Conservation (phyloP, 2,329 filamentous ascomycete species). For the Ceratocystis alfenasii region DNA sequence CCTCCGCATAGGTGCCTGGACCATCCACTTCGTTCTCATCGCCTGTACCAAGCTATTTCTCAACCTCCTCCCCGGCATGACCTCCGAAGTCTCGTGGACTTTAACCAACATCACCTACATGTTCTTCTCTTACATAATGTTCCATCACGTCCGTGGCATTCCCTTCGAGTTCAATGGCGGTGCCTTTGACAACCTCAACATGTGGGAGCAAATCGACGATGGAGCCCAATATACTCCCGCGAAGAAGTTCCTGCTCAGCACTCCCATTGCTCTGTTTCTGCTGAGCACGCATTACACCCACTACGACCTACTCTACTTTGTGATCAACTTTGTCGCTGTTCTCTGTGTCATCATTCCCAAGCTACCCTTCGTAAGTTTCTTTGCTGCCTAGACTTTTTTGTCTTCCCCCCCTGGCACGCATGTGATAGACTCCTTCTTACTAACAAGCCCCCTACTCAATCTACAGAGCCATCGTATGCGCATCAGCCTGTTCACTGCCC, state of each 20-base stretch:
- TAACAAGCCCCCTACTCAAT: conserved; percentile 20
- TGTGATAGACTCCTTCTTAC: background rate
- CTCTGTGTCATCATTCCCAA: conserved; percentile 92
- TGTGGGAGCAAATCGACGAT: conserved; percentile 99
- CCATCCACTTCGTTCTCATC: conserved; percentile 91
- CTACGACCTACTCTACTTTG: conserved; percentile 93
- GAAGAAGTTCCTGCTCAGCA: conserved; percentile 93
- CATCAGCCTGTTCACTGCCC: conserved; percentile 60
- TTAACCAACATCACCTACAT: conserved; percentile 98
- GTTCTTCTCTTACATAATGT: conserved; percentile 98
- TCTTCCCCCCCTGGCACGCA: background rate
- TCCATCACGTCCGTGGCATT: conserved; percentile 94
- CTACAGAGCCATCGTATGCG: conserved; percentile 65
- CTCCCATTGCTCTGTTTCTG: conserved; percentile 87
- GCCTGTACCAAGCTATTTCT: conserved; percentile 87
- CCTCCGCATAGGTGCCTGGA: conserved; percentile 68
- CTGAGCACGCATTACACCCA: conserved; percentile 98
- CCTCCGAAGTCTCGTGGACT: conserved; percentile 97
- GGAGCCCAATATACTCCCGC: conserved; percentile 96
- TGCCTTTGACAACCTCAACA: conserved; percentile 98
- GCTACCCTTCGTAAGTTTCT: conserved; percentile 71
- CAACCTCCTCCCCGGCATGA: conserved; percentile 90
- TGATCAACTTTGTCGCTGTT: conserved; percentile 89
- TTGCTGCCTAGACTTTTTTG: background rate
- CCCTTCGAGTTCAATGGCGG: conserved; percentile 98